Base-by-base conservation (phyloP, 129 eudicot species). In the Artemisia argyi region DNA sequence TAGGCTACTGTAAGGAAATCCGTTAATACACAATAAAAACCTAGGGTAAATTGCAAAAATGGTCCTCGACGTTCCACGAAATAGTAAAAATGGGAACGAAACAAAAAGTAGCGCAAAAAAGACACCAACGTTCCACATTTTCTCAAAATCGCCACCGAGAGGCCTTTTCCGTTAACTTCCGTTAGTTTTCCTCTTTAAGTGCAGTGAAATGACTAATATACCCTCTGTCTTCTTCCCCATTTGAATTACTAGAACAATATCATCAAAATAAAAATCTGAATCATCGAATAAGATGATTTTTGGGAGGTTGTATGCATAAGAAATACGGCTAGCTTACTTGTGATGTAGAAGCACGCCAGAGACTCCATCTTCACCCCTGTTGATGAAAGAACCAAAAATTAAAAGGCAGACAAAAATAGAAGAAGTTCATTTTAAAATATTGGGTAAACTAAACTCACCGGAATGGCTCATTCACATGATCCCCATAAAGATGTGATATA, bases 331-430 rank as follows among this genome's bases (percentile, higher is more conserved):
- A 69, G 85, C 95, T 83, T 89, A 81, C 98, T 82, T 92, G 95
- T 92, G 96, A 85, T 87, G 92, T 59, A 92, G 90, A 66, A 92
- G 98, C 57, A 92, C 96, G 13, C 98, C 98, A 47, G 96, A 89
- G 59, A 92, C 98, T 78, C 98, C 96, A 76, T 92, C 98, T 84
- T 86, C 92, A 16, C 91, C 91, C 12, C 98, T 93, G 68, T 48
- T 44, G 69, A 61, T 70, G 46, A 54, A 61, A 20, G 58, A 70
- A 19, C 52, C 13, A 20, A 53, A n/a, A 57, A 68, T 13, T 5
- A 55, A 22, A 19, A 15, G 28, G 9, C 69, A 39, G 12, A 56
- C 7, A 48, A 35, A 66, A 16, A 16, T 48, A 28, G 5, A 44
- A 22, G n/a, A 1, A 16, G 5, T 39, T 22, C 11, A 47, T 6